Conservation (phyloP, 2,329 filamentous ascomycete species). For the Coniochaeta prunicola region DNA sequence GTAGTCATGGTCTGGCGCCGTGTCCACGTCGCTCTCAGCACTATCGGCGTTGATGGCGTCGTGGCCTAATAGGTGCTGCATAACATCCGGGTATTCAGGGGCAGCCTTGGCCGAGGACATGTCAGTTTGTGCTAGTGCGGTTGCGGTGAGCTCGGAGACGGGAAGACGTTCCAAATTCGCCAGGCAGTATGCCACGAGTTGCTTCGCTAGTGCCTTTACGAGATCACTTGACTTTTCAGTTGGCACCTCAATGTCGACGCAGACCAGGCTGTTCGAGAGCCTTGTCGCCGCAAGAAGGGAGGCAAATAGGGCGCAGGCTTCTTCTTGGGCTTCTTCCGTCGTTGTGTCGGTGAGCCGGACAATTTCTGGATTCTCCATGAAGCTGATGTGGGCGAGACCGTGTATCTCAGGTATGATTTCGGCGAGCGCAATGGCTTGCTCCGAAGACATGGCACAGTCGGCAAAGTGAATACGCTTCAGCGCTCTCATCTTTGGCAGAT, state of each 20-base stretch:
- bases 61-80: slow-evolving; percentile 80
- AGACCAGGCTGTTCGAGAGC: slow-evolving; percentile 75
- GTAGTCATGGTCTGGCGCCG: slow-evolving; percentile 84
- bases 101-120: slow-evolving; percentile 19
- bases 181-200: slow-evolving; percentile 90
- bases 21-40: slow-evolving; percentile 53
- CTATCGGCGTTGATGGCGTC: slow-evolving; percentile 41
- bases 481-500: slow-evolving; percentile 69
- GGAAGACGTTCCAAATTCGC: slow-evolving; percentile 81
- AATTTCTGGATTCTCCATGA: slow-evolving; percentile 74
- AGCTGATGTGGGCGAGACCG: slow-evolving; percentile 75
- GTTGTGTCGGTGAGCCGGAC: slow-evolving; percentile 64
- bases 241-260: slow-evolving; percentile 87
- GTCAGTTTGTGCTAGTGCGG: slow-evolving; percentile 22
- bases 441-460: slow-evolving; percentile 75
- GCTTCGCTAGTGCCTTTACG: slow-evolving; percentile 84
- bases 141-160: slow-evolving; percentile 32
- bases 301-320: slow-evolving; percentile 88
- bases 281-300: slow-evolving; percentile 83
- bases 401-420: slow-evolving; percentile 83
- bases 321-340: slow-evolving; percentile 77
- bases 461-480: slow-evolving; percentile 82
- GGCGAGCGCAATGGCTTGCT: slow-evolving; percentile 84
- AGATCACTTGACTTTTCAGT: slow-evolving; percentile 76
- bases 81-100: slow-evolving; percentile 64